Percentiles rank a stretch among this genome's conserved stretches.
phyloP scores from a whole-genome alignment of 1,284 basidiomycete species.

The Fomitopsis betulina region DNA sequence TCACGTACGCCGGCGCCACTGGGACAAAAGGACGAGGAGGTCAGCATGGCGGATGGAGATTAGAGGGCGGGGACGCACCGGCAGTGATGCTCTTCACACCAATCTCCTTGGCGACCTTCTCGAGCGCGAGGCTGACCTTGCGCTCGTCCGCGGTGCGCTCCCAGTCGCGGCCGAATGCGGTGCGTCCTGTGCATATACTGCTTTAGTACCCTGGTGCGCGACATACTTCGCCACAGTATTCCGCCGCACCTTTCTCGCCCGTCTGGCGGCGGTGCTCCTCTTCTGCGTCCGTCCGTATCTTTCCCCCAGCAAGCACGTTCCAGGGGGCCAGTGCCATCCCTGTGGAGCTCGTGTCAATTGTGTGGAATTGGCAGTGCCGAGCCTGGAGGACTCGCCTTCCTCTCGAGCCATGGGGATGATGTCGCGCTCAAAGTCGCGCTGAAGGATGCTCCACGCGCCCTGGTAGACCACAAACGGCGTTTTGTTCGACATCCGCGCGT shows the following conservation, averaged over 20 bases:
- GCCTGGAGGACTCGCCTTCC: slow-evolving; percentile 28
- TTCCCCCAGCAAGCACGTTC: slow-evolving; percentile 44
- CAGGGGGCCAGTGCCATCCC: slow-evolving; percentile 47
- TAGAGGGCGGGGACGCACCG: slow-evolving; percentile 5
- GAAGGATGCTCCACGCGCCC: slow-evolving; percentile 41
- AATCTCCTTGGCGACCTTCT: slow-evolving; percentile 41
- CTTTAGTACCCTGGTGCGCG: not conserved
- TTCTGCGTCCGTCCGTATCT: slow-evolving; percentile 45
- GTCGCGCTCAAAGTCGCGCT: slow-evolving; percentile 45
- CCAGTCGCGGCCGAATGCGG: slow-evolving; percentile 29
- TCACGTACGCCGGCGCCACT: slow-evolving; percentile 45
- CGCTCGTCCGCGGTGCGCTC: slow-evolving; percentile 36
- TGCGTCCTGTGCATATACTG: slow-evolving; percentile 19
- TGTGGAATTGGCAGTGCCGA: not conserved
- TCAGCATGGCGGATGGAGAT: no score
- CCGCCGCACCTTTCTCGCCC: slow-evolving; percentile 32
- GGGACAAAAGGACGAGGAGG: not conserved
- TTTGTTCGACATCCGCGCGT: slow-evolving; percentile 40
- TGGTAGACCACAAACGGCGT: slow-evolving; percentile 49
- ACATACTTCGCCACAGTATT: not conserved
- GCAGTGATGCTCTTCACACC: slow-evolving; percentile 27
- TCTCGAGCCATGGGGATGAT: slow-evolving; percentile 46
- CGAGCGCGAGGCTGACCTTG: slow-evolving; percentile 36
- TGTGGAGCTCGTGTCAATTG: slow-evolving; percentile 6
- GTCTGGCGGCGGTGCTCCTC: slow-evolving; percentile 36